Conservation (phyloP, 192 early-diverging fungal genomes). For the Rhizophagus sp. region DNA sequence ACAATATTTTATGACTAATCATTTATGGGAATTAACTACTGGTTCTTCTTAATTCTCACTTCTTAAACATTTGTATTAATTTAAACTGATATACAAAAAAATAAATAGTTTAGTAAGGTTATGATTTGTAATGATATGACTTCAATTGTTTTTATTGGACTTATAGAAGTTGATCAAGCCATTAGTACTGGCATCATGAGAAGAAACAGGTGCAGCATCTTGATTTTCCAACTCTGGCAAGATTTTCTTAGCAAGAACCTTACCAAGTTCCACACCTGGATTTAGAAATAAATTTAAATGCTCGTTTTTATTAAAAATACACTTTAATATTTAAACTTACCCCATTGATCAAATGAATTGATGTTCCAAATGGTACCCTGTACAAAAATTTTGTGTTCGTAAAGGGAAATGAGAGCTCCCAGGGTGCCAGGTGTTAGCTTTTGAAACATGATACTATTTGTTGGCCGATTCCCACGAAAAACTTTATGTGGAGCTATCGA, state of each 20-base stretch:
- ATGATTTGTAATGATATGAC: not conserved
- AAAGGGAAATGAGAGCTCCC: constrained; percentile 92
- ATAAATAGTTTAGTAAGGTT: too few relatives aligned
- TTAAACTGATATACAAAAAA: too few relatives aligned
- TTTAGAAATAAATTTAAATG: not conserved
- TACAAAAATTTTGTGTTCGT: constrained; percentile 99
- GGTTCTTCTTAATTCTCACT: not conserved
- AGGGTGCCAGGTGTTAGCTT: constrained; percentile 88
- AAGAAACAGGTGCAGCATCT: constrained; percentile 48
- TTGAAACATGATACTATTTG: constrained; percentile 94
- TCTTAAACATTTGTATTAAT: not conserved
- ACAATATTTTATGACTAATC: too few relatives aligned
- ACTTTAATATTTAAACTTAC: constrained; percentile 36
- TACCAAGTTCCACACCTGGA: constrained; percentile 88
- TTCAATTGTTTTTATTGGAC: constrained; percentile 45
- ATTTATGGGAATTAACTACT: too few relatives aligned
- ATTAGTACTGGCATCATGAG: constrained; percentile 94
- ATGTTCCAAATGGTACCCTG: constrained; percentile 98
- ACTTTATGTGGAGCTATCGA: constrained; percentile 89
- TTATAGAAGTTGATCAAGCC: constrained; percentile 96
- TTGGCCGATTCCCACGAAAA: constrained; percentile 97
- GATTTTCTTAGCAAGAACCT: constrained; percentile 97
- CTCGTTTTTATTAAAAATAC: not conserved
- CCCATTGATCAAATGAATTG: constrained; percentile 96
- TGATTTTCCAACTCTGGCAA: constrained; percentile 79